A percentile compares a stretch with the other conserved stretches of the same genome.
phyloP scores from a whole-genome alignment of 495 filamentous ascomycete genomes.

The Niebla homalea region DNA sequence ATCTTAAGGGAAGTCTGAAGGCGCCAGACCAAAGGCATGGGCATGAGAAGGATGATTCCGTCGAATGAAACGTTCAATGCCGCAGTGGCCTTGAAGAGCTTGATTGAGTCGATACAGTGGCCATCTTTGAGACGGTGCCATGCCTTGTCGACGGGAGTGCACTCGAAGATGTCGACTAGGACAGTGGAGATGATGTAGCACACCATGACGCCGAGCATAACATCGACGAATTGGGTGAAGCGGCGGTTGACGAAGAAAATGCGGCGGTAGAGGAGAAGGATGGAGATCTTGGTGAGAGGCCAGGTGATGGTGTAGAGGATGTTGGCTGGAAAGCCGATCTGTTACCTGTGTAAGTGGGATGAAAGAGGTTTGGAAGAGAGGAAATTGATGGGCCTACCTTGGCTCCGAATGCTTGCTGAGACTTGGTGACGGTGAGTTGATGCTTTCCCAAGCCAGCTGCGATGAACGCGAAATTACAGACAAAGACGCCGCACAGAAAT shows the following conservation, averaged over 20 bases:
- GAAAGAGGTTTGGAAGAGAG: too few species aligned
- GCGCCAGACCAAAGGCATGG: constrained; percentile 25
- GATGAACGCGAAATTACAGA: too few species aligned
- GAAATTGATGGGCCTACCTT: too few species aligned
- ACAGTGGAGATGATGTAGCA: constrained; percentile 18
- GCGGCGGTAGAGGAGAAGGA: constrained; percentile 23
- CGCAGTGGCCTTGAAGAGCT: constrained; percentile 16
- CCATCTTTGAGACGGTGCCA: constrained; percentile 22
- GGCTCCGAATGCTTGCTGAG: too few species aligned
- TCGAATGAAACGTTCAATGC: constrained; percentile 17
- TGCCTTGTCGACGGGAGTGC: constrained; percentile 22
- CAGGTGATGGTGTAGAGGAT: not conserved
- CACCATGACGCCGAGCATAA: constrained; percentile 16
- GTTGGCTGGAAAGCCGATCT: not conserved
- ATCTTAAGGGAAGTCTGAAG: constrained; percentile 18
- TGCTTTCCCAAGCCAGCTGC: too few species aligned
- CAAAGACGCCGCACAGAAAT: too few species aligned
- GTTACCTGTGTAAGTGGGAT: not conserved
- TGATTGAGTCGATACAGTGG: constrained; percentile 19
- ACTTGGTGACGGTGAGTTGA: too few species aligned
- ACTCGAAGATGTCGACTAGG: constrained; percentile 21
- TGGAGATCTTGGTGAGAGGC: constrained; percentile 24
- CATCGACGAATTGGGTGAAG: constrained; percentile 6
- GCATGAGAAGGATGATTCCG: constrained; percentile 21
- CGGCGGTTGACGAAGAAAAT: constrained; percentile 11